Base-by-base conservation (phyloP, 164 flowering plant genomes). In the Echeveria elegans region DNA sequence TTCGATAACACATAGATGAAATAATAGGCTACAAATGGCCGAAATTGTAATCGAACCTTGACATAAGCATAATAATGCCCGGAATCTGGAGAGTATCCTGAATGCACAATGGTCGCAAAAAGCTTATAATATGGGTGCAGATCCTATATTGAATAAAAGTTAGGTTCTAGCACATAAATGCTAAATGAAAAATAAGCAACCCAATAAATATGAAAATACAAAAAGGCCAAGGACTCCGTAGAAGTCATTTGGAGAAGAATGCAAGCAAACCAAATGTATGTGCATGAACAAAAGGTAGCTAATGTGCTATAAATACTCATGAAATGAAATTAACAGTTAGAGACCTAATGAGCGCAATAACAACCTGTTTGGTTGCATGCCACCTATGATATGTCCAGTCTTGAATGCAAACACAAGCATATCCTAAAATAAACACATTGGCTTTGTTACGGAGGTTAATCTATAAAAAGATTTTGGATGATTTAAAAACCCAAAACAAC, bases 21-120 rank as follows among this genome's bases (percentile, higher is more conserved):
- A 52, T 52, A 52, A 7, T 34, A 23, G 15, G n/a, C n/a, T 36
- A 65, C 31, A 60, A 48, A 10, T 28, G 32, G 19, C 10, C 71
- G 29, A 26, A 34, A 4, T 62, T n/a, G 43, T 40, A 34, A 63
- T 40, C 50, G 63, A 66, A 93, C 98, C 99, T 95, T 95, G 72
- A 95, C 82, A 73, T 92, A 95, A 40, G 99, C 96, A 84, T 89
- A 95, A 76, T 95, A 95, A 71, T 95, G 99, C 28, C 99, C 99
- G 66, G 99, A 92, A 63, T 92, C 97, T 0, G 87, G 88, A 60
- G 99, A 92, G 74, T 70, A 81, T 64, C 99, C 99, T 12, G 97
- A 85, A 82, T 95, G 99, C 69, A 95, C 97, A 73, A 95, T 88
- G 52, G 94, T 85, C 52, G 90, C 99, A 72, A 88, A 95, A 71